These are phyloP conservation scores for Teratosphaeria destructans DNA, from an alignment of 2,329 filamentous ascomycete genomes.

Conservation along the genomic window DNA sequence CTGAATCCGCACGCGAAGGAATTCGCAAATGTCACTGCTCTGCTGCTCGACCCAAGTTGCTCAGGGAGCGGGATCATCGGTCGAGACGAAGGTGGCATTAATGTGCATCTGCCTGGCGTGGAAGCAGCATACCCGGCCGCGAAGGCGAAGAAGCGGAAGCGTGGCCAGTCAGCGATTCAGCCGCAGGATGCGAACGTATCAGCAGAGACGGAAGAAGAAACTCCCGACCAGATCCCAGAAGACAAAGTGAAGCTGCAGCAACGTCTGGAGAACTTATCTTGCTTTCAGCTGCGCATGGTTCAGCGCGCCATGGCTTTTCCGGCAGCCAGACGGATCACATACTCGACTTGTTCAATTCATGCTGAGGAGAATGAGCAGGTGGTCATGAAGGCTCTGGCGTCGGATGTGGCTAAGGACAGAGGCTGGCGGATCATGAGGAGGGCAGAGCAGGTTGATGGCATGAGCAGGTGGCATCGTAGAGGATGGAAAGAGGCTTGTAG, in stretches of 20 bases:
- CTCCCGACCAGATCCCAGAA: neutral
- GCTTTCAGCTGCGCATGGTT: constrained; percentile 73
- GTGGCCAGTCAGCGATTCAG: neutral
- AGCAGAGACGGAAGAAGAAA: neutral
- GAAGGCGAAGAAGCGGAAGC: constrained; percentile 24
- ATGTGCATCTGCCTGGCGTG: constrained; percentile 49
- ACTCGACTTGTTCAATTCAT: constrained; percentile 89
- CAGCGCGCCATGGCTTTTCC: constrained; percentile 79
- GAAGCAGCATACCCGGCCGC: constrained; percentile 6
- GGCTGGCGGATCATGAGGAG: constrained; percentile 72
- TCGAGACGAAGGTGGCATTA: constrained; percentile 61
- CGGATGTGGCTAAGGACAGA: constrained; percentile 50
- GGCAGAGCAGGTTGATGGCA: constrained; percentile 62
- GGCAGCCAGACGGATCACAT: constrained; percentile 64
- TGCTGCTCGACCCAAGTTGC: constrained; percentile 88
- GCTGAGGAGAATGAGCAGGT: constrained; percentile 82
- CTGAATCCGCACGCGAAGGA: constrained; percentile 53
- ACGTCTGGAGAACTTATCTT: constrained; percentile 64
- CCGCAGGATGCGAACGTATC: neutral
- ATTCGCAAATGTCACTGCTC: constrained; percentile 61
- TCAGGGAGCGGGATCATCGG: constrained; percentile 92
- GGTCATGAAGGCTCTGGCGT: constrained; percentile 60
- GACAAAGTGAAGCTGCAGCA: constrained; percentile 43
- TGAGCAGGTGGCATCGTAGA: constrained; percentile 65
- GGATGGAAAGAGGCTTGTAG: constrained; percentile 10